Base-by-base conservation (phyloP, 2,329 filamentous ascomycete genomes). In the Fusarium redolens region DNA sequence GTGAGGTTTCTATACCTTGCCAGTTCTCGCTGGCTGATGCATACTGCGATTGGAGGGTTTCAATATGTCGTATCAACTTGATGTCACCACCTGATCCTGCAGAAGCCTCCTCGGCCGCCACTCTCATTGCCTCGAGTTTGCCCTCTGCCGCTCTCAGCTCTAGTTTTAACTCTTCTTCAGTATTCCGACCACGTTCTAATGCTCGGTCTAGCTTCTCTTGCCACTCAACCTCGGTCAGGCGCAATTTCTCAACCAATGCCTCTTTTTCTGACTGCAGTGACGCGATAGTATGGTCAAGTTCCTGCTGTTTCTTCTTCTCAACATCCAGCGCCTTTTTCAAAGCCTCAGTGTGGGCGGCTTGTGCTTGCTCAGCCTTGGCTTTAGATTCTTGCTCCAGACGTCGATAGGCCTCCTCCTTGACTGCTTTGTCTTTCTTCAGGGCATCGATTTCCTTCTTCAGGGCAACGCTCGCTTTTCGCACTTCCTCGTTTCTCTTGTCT, bases 41-140 rank as follows among this genome's bases (percentile, higher is more conserved):
- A 82, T 99, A 97, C 80, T 99, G 97, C 11, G 93, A 96, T 82
- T 99, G 96, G 41, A 99, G 84, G 1, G 94, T 98, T 84, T 99
- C 96, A 60, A 99, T 93, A 82, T 99, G 97, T 44, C 96, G 91
- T 47, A 98, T 86, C 44, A 98, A 86, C 81, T 98, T 98, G 47
- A 93, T 93, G 77, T 97, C 94, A 18, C 95, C 93, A 10, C 91
- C 91, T 18, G 90, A 90, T 20, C 93, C 93, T 5, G 95, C 96
- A 3, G 95, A 95, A 1, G 91, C 94, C 81, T 99, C 96, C 83
- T 99, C 96, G 3, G 94, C 94, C 37, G 93, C 90, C 22, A 91
- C 89, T 61, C 96, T 92, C 83, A 98, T 91, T 13, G 93, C 90
- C 82, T 99, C 96, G 61, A 99, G 87, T 81, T 97, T 97, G 75